Percentiles rank a stretch among this genome's conserved stretches.
Evolutionary conservation across 257 asterid genomes (phyloP).

Genomic region (Penstemon davidsonii): DNA sequence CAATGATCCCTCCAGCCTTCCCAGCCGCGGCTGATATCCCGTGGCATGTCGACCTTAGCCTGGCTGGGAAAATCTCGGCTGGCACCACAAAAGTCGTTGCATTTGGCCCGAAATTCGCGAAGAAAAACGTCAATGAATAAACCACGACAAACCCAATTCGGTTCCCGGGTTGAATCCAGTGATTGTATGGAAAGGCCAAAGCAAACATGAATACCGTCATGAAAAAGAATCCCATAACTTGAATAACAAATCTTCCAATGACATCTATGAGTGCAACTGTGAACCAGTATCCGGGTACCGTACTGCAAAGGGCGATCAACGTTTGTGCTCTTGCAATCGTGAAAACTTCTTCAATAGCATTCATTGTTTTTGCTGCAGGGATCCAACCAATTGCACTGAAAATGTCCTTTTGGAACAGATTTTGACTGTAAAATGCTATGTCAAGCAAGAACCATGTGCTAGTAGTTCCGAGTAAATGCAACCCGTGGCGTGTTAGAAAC

Average conservation of each 20-base stretch:
- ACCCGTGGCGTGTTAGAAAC: constrained; percentile 39
- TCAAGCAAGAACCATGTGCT: constrained; percentile 51
- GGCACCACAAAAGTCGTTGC: constrained; percentile 42
- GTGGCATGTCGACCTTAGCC: constrained; percentile 41
- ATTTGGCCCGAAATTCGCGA: constrained; percentile 43
- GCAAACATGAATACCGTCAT: constrained; percentile 44
- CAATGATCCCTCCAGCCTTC: constrained; percentile 38
- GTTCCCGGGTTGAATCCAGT: constrained; percentile 38
- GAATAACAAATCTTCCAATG: constrained; percentile 36
- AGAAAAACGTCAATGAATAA: constrained; percentile 39
- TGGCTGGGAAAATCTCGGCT: constrained; percentile 41
- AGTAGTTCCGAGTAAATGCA: constrained; percentile 43
- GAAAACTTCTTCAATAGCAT: constrained; percentile 36
- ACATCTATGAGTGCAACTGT: constrained; percentile 34
- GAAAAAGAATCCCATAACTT: constrained; percentile 36
- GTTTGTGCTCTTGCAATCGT: constrained; percentile 41
- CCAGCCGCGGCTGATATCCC: constrained; percentile 44
- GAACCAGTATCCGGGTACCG: constrained; percentile 53
- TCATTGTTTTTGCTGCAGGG: constrained; percentile 44
- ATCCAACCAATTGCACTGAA: constrained; percentile 51
- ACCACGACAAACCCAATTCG: constrained; percentile 36
- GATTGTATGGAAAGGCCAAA: constrained; percentile 39
- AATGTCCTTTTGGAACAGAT: constrained; percentile 46
- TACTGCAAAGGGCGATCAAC: constrained; percentile 53
- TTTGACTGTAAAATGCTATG: constrained; percentile 46